Percentiles rank a stretch among this genome's conserved stretches.
phyloP scores from a whole-genome alignment of 768 basidiomycete genomes.

The Zangia roseola region DNA sequence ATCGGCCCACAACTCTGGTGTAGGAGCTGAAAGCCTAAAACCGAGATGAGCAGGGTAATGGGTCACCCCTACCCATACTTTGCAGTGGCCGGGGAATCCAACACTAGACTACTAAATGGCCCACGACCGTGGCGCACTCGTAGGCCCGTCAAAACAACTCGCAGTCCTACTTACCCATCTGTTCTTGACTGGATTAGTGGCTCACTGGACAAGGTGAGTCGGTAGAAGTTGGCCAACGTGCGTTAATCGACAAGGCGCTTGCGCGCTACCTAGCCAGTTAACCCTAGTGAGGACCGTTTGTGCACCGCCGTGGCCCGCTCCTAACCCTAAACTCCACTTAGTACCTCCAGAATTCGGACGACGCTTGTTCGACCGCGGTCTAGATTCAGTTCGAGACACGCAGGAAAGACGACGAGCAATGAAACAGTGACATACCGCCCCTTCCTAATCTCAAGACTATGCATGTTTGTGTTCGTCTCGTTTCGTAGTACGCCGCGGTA shows the following conservation, averaged over 20 bases:
- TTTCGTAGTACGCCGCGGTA: too few species aligned
- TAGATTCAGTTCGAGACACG: conserved; percentile 81
- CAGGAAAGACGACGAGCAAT: conserved; percentile 9
- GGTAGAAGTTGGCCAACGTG: conserved; percentile 92
- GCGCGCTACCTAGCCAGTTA: conserved; percentile 93
- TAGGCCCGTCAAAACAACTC: conserved; percentile 8
- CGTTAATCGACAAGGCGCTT: conserved; percentile 95
- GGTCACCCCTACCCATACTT: too few species aligned
- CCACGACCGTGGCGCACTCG: conserved; percentile 31
- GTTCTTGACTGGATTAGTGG: conserved; percentile 36
- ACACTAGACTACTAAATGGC: conserved; percentile 22
- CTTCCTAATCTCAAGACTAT: conserved; percentile 68
- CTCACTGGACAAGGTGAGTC: conserved; percentile 70
- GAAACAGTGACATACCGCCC: conserved; percentile 8
- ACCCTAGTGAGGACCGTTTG: conserved; percentile 49
- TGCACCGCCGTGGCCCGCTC: neutral
- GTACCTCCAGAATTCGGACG: conserved; percentile 92
- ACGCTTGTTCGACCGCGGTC: conserved; percentile 72
- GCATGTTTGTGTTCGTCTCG: conserved; percentile 37
- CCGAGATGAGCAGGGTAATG: too few species aligned
- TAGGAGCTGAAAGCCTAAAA: too few species aligned
- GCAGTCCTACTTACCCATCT: neutral
- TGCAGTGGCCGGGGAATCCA: too few species aligned
- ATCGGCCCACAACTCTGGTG: too few species aligned
- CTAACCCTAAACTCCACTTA: conserved; percentile 9